Evolutionary conservation across 306 rosid species (phyloP), one percentile per base, ranked within the genome.

Genomic region (Prunus fruticosa): DNA sequence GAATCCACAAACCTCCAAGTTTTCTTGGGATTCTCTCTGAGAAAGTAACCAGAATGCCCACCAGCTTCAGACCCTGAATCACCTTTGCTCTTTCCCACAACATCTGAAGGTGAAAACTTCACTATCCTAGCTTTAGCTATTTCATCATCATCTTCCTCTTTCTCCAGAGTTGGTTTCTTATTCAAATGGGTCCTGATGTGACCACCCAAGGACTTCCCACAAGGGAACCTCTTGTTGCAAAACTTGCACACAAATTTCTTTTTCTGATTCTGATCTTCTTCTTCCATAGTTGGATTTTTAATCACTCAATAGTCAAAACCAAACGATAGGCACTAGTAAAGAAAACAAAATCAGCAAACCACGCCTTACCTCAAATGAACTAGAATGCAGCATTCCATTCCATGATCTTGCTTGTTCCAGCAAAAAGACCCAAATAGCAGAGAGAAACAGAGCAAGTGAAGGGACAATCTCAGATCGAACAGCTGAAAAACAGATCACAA

Each of bases 141-240:
- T 46, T 69, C 76, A 82, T 70, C 72, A 11, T 77, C 74, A 28
- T 64, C 82, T 41, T 71, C 82, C 77, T 78, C 80, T 50, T 32
- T 71, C 7, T 64, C 73, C 50, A 45, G 62, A 47, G 77, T 47
- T 74, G 89, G 82, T 69, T 82, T 83, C 25, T 72, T 82, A 70
- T 62, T 85, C 88, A 87, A 79, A 81, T 92, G 97, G 64, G 89
- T 89, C 76, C 96, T 88, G 68, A 92, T 90, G 86, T 89, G 93
- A 15, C 94, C 95, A 41, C 97, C 96, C 52, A 90, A 75, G 8
- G 96, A 87, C 81, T 90, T 92, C 71, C 97, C 97, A 77, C 93
- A 88, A 8, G 82, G 86, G 80, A 69, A 92, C 19, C 76, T 88
- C 79, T 75, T 89, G 76, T 51, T 61, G 84, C 97, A 92, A 84